Evolutionary conservation across 805 yeast species (phyloP), one percentile per base, ranked within the genome.

Genomic region (Teunomyces panamensis): DNA sequence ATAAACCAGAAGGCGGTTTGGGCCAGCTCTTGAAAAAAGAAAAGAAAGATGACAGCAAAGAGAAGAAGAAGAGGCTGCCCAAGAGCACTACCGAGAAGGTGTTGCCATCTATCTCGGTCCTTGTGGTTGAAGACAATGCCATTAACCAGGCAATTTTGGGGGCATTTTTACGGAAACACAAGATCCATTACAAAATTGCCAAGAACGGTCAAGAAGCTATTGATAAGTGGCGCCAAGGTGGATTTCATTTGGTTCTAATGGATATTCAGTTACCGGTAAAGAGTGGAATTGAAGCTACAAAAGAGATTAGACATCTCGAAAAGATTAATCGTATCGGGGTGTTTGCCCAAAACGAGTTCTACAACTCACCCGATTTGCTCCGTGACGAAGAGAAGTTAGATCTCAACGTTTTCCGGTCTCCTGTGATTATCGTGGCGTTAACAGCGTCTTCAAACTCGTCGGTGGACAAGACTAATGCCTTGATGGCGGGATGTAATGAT

Each of bases 401-500:
- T 55, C 64, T 79, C 26, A 68, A 73, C 9, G 66, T 78, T n/a
- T 89, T 89, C 66, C 78, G 89, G 53, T 85, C 96, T 0, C 99
- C 99, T 0, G 96, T 95, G n/a, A 94, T 94, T 48, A 92, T 94
- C 45, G 99, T 94, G 16, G 99, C 99, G 0, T 71, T 94, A 44
- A 94, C 99, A 1, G 99, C 99, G 0, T 84, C 94, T 6, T 87
- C 94, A 13, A 71, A 73, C 48, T 80, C 94, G 27, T 81, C 85
- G 10, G 84, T 84, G 28, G 98, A 91, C 67, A 84, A 87, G 62
- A 84, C 89, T 52, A 88, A 89, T 58, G 99, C 99, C 0, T 73
- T 94, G 47, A 87, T 95, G 27, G 97, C 98, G 2, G 99, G 99
- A 42, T 94, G 99, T 68, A 94, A 94, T 60, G 99, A 94, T 66